Evolutionary conservation across 371 early-diverging fungal species (phyloP), one percentile per base, ranked within the genome.

Genomic region (Apophysomyces sp.): DNA sequence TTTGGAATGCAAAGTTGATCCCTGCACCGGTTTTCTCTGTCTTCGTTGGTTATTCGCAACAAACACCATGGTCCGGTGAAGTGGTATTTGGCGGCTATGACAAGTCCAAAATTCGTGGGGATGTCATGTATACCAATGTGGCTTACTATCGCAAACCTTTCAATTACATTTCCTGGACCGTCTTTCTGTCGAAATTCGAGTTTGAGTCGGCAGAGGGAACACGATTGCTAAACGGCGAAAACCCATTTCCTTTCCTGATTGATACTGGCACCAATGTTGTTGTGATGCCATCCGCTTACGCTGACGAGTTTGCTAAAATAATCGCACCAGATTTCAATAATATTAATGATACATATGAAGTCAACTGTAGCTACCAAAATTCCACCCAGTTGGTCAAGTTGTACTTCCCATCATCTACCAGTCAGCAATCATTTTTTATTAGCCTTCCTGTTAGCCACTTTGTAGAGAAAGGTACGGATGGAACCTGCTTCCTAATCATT

Each of bases 61-160:
- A 64, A 9, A 30, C 40, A 9, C 63, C 65, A 1, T 67, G 67
- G 63, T 15, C 55, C 1, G 89, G 87, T 2, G 77, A 82, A 31
- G 67, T 87, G 4, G 65, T 82, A n/a, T 75, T 89, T 56, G 87
- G 86, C 6, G 86, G 76, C 0, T 73, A 73, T n/a, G 77, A 86
- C 62, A 21, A 51, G 2, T 28, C 69, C 53, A 78, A 69, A 60
- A 78, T 60, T 18, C 31, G 32, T 21, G 62, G 52, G 11, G 32
- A 41, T 24, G 15, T 61, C n/a, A n/a, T n/a, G 9, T 69, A 64
- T 57, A 65, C 76, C 0, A 8, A n/a, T 4, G 9, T 5, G 26
- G 18, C 3, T 9, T 5, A 21, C 9, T 16, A 4, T 2, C 2
- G 1, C 21, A 18, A 3, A n/a, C 16, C 21, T 21, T 16, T 18